Evolutionary conservation across 163 green algal species (phyloP), one percentile per base, ranked within the genome.

Genomic region (Volvox carteri): DNA sequence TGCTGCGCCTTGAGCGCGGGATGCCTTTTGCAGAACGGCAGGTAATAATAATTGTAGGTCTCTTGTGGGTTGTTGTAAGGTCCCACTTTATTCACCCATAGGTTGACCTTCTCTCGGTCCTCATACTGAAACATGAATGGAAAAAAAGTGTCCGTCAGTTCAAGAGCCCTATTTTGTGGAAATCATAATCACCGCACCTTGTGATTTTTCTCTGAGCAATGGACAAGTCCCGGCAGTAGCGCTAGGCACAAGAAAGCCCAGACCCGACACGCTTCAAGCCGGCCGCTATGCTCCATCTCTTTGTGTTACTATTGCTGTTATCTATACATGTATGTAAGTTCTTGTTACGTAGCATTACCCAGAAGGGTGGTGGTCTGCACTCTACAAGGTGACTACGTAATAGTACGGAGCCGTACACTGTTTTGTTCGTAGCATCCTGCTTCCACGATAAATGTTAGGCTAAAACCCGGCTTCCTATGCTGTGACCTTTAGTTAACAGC

Each of bases 11-110:
- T 96, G 28, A 90, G 84, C 1, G 89, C 79, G 0, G 89, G 78
- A 14, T 85, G 60, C 16, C 46, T 65, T 81, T 97, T 96, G 93
- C 98, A 99, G 91, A 98, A 99, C 0, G 98, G 98, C 72, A 99
- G 93, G 85, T 94, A 93, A 91, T 98, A 98, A 80, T 99, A 99
- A 90, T 99, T 99, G 96, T 99, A 99, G 23, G 97, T 99, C 85
- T 98, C 97, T 89, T 92, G 81, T 33, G 92, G 95, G 78, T 98
- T 98, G 93, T 98, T 97, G 92, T 96, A 97, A 25, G 96, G 97
- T 4, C 95, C 95, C 0, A 98, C 96, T 85, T 99, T 99, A 93
- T 99, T 99, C 4, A 98, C 97, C 96, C 86, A 93, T 11, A 93
- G 58, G 30, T 52, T 79, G n/a, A 93, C 68, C 39, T 77, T 48